A percentile compares a stretch with the other conserved stretches of the same genome.
Conservation (phyloP, 2,329 filamentous ascomycete genomes). For the Coleophoma cylindrospora region DNA sequence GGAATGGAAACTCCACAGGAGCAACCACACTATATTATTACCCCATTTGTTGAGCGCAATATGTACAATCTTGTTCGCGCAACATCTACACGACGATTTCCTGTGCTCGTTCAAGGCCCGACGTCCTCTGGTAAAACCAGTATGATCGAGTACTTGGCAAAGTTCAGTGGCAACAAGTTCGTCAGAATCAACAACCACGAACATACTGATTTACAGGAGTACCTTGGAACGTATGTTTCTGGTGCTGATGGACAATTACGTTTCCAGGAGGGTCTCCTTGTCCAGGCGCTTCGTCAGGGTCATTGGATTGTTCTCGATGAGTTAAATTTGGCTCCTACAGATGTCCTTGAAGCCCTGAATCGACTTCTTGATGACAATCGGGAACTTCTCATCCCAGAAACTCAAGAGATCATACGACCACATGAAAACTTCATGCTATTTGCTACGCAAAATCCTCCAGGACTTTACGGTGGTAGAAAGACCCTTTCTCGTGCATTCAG, state of each 20-base stretch:
- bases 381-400: conserved; percentile 92
- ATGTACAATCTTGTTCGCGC: conserved; percentile 91
- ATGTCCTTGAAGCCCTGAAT: conserved; percentile 94
- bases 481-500: conserved; percentile 89
- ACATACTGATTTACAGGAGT: conserved; percentile 96
- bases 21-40: conserved; percentile 91
- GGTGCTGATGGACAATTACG: conserved; percentile 75
- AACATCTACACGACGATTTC: conserved; percentile 86
- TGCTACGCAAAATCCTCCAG: conserved; percentile 94
- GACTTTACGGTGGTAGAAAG: conserved; percentile 92
- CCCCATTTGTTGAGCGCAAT: conserved; percentile 90
- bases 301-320: conserved; percentile 99
- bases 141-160: conserved; percentile 99
- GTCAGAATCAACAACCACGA: conserved; percentile 99
- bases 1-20: conserved; percentile 63
- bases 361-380: conserved; percentile 93
- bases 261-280: conserved; percentile 91
- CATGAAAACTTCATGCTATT: conserved; percentile 97
- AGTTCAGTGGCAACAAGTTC: conserved; percentile 92
- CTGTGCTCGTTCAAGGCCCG: conserved; percentile 91
- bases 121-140: conserved; percentile 98
- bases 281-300: conserved; percentile 85
- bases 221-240: conserved; percentile 90
- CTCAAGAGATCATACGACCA: conserved; percentile 86
- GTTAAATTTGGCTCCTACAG: conserved; percentile 91